Conservation (phyloP, 164 flowering plant genomes). For the Houttuynia cordata region DNA sequence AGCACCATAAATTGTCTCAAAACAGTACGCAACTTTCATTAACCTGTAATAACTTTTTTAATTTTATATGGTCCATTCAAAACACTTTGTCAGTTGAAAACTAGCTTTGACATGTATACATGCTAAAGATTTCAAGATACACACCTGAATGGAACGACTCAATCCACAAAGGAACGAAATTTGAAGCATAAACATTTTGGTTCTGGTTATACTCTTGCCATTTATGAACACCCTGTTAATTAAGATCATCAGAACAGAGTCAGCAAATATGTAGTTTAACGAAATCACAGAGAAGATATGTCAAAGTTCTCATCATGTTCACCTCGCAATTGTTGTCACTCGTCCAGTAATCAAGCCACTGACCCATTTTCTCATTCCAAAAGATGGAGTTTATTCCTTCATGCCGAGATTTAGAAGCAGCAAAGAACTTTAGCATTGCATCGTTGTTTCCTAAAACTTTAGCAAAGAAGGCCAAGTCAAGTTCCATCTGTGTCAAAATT, state of each 20-base stretch:
- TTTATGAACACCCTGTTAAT: conserved; percentile 35
- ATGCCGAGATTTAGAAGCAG: conserved; percentile 45
- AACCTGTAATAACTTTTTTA: too few species aligned
- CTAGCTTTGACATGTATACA: neutral
- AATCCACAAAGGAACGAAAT: conserved; percentile 81
- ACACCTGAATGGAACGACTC: conserved; percentile 55
- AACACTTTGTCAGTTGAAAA: neutral
- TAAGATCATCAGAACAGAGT: neutral
- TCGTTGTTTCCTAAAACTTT: conserved; percentile 28
- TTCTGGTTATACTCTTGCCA: conserved; percentile 58
- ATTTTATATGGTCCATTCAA: neutral
- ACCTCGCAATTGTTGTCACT: conserved; percentile 26
- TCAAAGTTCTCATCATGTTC: neutral
- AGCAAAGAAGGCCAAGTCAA: conserved; percentile 64
- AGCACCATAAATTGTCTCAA: neutral
- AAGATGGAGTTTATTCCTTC: conserved; percentile 48
- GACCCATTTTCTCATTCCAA: conserved; percentile 71
- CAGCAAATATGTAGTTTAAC: neutral
- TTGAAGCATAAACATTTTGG: conserved; percentile 57
- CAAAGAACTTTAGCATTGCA: conserved; percentile 22
- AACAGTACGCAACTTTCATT: too few species aligned
- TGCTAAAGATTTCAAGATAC: neutral
- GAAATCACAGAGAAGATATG: neutral
- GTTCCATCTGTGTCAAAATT: conserved; percentile 61
- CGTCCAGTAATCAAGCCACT: conserved; percentile 94